Evolutionary conservation across 192 early-diverging fungal genomes (phyloP).

Genomic region (Backusella australiensis): DNA sequence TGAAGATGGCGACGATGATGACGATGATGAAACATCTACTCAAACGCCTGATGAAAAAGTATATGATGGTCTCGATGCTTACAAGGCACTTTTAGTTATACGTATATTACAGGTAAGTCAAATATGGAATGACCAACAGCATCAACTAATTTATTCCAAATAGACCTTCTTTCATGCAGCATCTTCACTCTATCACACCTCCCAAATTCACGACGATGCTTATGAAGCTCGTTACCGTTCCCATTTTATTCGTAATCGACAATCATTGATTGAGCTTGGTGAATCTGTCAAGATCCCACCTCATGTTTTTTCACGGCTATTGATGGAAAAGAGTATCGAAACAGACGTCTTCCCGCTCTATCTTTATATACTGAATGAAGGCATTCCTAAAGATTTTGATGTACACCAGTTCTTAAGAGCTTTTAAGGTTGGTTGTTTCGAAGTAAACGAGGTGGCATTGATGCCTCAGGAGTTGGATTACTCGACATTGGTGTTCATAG

Average conservation of each 20-base stretch:
- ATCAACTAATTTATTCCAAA: background rate
- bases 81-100: constrained; percentile 62
- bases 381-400: constrained; percentile 19
- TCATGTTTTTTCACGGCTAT: constrained; percentile 45
- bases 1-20: background rate
- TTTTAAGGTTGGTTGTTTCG: constrained; percentile 25
- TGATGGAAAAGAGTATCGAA: constrained; percentile 44
- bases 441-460: constrained; percentile 21
- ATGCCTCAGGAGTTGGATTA: constrained; percentile 15
- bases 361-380: constrained; percentile 28
- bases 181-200: constrained; percentile 6
- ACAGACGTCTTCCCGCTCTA: constrained; percentile 31
- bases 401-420: constrained; percentile 31
- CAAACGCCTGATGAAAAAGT: background rate
- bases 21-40: background rate
- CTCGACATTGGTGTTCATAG: constrained; percentile 22
- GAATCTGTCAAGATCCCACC: constrained; percentile 50
- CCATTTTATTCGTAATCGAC: constrained; percentile 12
- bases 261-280: constrained; percentile 36
- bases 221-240: background rate
- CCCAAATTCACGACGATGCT: background rate
- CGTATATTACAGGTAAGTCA: constrained; percentile 57
- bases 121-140: background rate
- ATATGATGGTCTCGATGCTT: constrained; percentile 28
- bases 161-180: constrained; percentile 23